Evolutionary conservation across 495 filamentous ascomycete genomes (phyloP), one percentile per base, ranked within the genome.

Genomic region (Penicillium roqueforti): DNA sequence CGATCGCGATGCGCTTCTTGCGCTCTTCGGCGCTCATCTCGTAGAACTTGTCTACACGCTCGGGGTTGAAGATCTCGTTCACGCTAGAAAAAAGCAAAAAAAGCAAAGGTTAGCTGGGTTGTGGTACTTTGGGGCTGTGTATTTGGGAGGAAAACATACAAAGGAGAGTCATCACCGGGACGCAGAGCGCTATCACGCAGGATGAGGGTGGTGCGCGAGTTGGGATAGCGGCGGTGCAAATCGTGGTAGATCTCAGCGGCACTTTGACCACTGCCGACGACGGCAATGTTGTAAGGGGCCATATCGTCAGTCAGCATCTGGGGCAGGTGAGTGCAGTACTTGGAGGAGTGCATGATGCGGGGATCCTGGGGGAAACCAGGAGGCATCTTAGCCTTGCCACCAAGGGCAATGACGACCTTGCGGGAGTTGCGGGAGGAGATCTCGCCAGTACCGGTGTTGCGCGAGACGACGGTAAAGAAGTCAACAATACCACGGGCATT

Each of bases 161-260:
- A 97, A 18, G 92, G 92, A 44, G 89, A 93, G 63, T 98, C 92
- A 58, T 98, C 92, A 67, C 89, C 95, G 4, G 92, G 92, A 51
- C 85, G 85, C 52, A 98, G 73, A 37, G 91, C 90, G 29, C 87
- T 78, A 34, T 83, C 84, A 41, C 87, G 82, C 67, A 95, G 91
- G 41, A 95, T 79, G 42, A 98, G 61, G 5, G 72, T 80, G 1
- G 89, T 88, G 44, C 80, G 78, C n/a, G 87, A 83, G 62, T 90
- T 89, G 10, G 89, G 89, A 65, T 92, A 96, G 25, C 85, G 74
- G n/a, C 74, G 77, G 58, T 91, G 87, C 20, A 97, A 72, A 66
- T 96, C 90, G 68, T 87, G 85, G 76, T 92, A 98, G 54, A 96
- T 95, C 76, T 98, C 92, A 0, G 92, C 92, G 3, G 92, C 89